Conservation (phyloP, 73 alveolate species). For the Tetrahymena borealis region DNA sequence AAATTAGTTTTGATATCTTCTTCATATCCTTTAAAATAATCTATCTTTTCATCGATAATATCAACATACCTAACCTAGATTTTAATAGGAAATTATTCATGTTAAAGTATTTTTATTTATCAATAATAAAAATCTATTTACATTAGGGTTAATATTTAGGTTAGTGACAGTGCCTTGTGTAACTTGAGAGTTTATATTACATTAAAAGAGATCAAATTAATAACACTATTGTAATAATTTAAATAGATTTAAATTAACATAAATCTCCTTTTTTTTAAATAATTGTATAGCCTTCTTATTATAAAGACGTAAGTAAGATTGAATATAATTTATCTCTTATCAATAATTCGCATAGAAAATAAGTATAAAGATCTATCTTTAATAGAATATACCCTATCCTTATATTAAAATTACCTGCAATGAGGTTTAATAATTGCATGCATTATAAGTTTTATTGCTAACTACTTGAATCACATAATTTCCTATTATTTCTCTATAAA, state of each 20-base stretch:
- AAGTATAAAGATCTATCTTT: too few species aligned
- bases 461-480: not conserved
- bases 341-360: too few species aligned
- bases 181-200: not conserved
- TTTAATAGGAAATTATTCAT: not conserved
- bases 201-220: not conserved
- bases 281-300: not conserved
- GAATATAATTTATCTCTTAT: too few species aligned
- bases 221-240: not conserved
- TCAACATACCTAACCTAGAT: conserved; percentile 6
- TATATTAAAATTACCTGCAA: not conserved
- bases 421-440: not conserved
- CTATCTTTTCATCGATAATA: conserved; percentile 14
- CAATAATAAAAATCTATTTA: not conserved
- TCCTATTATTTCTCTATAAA: not conserved
- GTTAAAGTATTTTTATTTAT: not conserved
- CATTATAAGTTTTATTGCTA: not conserved
- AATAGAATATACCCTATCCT: too few species aligned
- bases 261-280: not conserved
- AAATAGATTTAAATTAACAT: not conserved
- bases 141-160: not conserved
- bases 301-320: too few species aligned
- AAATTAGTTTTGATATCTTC: conserved; percentile 13
- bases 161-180: not conserved
- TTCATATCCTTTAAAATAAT: conserved; percentile 40